Evolutionary conservation across 352 stramenopile genomes (phyloP).

Genomic region (Phytophthora pisi): DNA sequence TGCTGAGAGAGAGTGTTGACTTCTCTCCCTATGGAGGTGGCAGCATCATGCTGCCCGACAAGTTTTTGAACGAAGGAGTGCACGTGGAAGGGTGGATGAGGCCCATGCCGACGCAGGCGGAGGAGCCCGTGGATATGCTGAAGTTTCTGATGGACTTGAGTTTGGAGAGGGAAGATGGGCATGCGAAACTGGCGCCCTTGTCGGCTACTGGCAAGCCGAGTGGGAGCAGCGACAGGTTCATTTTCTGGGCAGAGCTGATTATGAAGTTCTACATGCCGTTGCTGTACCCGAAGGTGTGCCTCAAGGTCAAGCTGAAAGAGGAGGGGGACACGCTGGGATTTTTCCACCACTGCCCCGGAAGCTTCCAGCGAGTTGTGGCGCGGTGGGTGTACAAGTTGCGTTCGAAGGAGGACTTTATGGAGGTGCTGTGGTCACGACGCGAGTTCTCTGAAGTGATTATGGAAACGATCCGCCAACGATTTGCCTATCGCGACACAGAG

Average conservation of each 20-base stretch:
- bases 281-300: slow-evolving; percentile 85
- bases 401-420: slow-evolving; percentile 83
- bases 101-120: slow-evolving; percentile 74
- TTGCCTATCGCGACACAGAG: slow-evolving; percentile 85
- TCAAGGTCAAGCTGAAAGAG: slow-evolving; percentile 88
- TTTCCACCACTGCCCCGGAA: slow-evolving; percentile 88
- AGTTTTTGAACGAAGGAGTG: slow-evolving; percentile 84
- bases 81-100: slow-evolving; percentile 89
- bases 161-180: slow-evolving; percentile 68
- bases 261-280: slow-evolving; percentile 92
- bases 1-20: slow-evolving; percentile 83
- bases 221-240: slow-evolving; percentile 68
- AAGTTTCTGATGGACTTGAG: slow-evolving; percentile 91
- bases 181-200: slow-evolving; percentile 40
- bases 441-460: slow-evolving; percentile 88
- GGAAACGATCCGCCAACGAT: slow-evolving; percentile 87
- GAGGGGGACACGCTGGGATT: slow-evolving; percentile 81
- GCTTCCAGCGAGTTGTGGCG: slow-evolving; percentile 86
- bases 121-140: slow-evolving; percentile 90
- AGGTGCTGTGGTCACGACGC: slow-evolving; percentile 75
- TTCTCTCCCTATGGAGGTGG: slow-evolving; percentile 87
- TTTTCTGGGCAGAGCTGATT: slow-evolving; percentile 88
- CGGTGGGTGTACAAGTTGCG: slow-evolving; percentile 89
- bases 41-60: slow-evolving; percentile 79
- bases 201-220: slow-evolving; percentile 19